phyloP scores from a whole-genome alignment of 257 asterid genomes.

The Forsythia viridissima region DNA sequence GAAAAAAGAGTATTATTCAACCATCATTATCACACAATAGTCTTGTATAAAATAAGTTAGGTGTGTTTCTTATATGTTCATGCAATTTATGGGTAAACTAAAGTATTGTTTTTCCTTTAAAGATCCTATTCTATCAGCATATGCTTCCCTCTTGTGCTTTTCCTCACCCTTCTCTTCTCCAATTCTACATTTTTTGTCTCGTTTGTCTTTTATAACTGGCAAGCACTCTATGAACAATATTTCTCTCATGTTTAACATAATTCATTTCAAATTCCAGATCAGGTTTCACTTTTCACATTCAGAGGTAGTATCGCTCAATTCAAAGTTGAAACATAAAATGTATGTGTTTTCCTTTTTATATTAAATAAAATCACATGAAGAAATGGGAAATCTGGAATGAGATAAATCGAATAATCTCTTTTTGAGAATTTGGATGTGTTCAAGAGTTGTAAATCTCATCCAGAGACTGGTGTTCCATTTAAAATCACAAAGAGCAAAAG shows the following conservation, averaged over 20 bases:
- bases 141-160: conserved; percentile 4
- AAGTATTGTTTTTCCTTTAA: not conserved
- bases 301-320: not conserved
- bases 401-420: not conserved
- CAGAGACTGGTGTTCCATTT: not conserved
- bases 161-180: not conserved
- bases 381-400: not conserved
- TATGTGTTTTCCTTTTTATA: not conserved
- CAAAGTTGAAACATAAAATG: conserved; percentile 8
- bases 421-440: not conserved
- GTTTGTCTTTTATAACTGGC: not conserved
- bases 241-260: not conserved
- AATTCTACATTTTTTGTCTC: not conserved
- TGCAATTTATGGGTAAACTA: not conserved
- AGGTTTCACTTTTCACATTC: not conserved
- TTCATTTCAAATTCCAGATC: not conserved
- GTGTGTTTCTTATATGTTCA: not conserved
- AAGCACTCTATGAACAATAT: not conserved
- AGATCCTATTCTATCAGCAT: not conserved
- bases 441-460: not conserved
- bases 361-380: not conserved
- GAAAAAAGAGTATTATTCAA: not conserved
- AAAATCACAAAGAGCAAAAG: not conserved
- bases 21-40: too few relatives aligned
- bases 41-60: not conserved